Evolutionary conservation across 805 yeast genomes (phyloP).

Genomic region (Metschnikowia dekortorum): DNA sequence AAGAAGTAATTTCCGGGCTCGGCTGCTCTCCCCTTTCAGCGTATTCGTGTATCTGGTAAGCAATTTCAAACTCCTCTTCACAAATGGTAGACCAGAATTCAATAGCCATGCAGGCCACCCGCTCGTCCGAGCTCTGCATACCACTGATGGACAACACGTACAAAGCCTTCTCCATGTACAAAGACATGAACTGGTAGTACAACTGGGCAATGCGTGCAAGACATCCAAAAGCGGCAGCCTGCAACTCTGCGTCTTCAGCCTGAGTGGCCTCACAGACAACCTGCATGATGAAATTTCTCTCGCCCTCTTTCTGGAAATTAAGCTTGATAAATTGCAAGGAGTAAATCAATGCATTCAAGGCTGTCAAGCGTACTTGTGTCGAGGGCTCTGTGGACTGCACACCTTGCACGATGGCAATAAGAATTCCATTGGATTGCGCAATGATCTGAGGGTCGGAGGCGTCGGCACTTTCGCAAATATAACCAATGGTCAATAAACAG

Average conservation of each 20-base stretch:
- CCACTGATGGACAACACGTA: constrained; percentile 87
- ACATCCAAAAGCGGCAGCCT: constrained; percentile 94
- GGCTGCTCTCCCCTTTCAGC: constrained; percentile 32
- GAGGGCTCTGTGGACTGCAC: constrained; percentile 81
- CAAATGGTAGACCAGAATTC: constrained; percentile 99
- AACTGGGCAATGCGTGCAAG: constrained; percentile 86
- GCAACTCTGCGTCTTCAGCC: constrained; percentile 72
- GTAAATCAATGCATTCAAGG: constrained; percentile 85
- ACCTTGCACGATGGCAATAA: constrained; percentile 95
- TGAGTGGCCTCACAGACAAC: constrained; percentile 99
- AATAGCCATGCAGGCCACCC: constrained; percentile 96
- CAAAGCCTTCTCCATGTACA: constrained; percentile 96
- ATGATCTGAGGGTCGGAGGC: constrained; percentile 73
- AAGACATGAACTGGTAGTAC: constrained; percentile 84
- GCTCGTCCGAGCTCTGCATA: constrained; percentile 79
- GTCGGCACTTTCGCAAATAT: constrained; percentile 92
- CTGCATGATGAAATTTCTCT: constrained; percentile 96
- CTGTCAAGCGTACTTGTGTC: constrained; percentile 74
- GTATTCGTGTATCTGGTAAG: constrained; percentile 60
- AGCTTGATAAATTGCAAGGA: constrained; percentile 84
- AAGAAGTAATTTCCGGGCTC: constrained; percentile 47
- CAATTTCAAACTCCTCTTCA: constrained; percentile 88
- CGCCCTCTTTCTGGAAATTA: constrained; percentile 90
- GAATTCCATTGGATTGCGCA: constrained; percentile 83
- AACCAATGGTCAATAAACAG: constrained; percentile 85